A percentile compares a stretch with the other conserved stretches of the same genome.
Evolutionary conservation across 2,329 filamentous ascomycete species (phyloP).

Genomic region (Clonostachys solani): DNA sequence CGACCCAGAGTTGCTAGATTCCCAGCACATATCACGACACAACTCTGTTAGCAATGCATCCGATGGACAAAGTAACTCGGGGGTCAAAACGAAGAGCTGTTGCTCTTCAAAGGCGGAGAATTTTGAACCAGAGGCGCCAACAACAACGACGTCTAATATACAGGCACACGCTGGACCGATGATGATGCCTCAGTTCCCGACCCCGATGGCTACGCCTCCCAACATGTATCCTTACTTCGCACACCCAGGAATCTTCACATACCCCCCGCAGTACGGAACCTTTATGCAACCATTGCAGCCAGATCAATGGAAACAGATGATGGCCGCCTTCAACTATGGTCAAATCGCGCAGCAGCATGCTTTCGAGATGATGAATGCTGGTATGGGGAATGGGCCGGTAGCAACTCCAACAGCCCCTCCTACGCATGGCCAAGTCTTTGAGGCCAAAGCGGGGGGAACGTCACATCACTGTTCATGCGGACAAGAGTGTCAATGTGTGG

Average conservation of each 20-base stretch:
- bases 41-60: too few relatives aligned
- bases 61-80: too few relatives aligned
- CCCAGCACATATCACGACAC: too few relatives aligned
- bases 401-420: constrained; percentile 6
- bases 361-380: constrained; percentile 14
- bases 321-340: constrained; percentile 32
- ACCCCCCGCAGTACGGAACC: constrained; percentile 49
- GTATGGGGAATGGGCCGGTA: constrained; percentile 10
- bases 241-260: constrained; percentile 43
- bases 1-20: too few relatives aligned
- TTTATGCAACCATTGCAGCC: constrained; percentile 50
- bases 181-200: constrained; percentile 28
- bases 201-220: constrained; percentile 27
- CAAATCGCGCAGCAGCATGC: constrained; percentile 17
- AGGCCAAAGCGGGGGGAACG: constrained; percentile 18
- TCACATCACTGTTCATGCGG: constrained; percentile 56
- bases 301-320: constrained; percentile 45
- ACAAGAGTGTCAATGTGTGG: constrained; percentile 61
- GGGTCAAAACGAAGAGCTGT: constrained; percentile 6
- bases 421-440: neutral
- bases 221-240: constrained; percentile 33
- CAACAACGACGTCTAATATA: too few relatives aligned
- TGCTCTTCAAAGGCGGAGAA: constrained; percentile 25
- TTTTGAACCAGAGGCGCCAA: neutral
- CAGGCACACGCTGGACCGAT: constrained; percentile 4